Evolutionary conservation across 768 basidiomycete genomes (phyloP), one percentile per base, ranked within the genome.

Genomic region (Cystobasidium tubakii): DNA sequence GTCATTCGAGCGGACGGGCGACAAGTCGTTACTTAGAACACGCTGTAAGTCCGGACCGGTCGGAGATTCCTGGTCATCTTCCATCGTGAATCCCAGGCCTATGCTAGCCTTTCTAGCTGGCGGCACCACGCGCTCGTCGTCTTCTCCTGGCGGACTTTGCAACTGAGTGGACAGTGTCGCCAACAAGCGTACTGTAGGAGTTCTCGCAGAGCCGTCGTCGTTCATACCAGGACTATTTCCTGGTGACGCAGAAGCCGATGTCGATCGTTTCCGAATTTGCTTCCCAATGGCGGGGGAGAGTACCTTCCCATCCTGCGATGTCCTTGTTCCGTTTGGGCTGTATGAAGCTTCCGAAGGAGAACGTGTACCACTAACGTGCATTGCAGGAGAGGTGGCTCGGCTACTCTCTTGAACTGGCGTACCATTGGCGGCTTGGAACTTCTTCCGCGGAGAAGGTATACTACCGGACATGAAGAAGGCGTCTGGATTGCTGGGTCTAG

Each of bases 381-480:
- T 65, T 31, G 44, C 36, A 43, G 63, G 27, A 10, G 63, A 36
- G 34, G 7, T 29, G 4, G 34, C 27, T 42, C 1, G n/a, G 7
- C 44, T 42, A 46, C 31, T 42, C 39, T 42, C 21, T 23, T 36
- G 27, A 27, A 36, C 4, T 12, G 27, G 27, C 9, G 46, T 46
- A 9, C 66, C 29, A 31, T 31, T 54, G n/a, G 15, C 44, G n/a
- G 66, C 66, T 25, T 43, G 66, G 17, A 53, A 46, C 12, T 21
- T 54, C 44, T 27, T 54, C 31, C 23, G 50, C 17, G 69, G 69
- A 12, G 54, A 57, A 27, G 69, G 53, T 57, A 60, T 71, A 44
- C 69, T 71, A 25, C 69, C 69, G 1, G 69, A 71, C 39, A 71
- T 29, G 15, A 71, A 31, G 23, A 71, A 42, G 10, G 69, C 27